Conservation (phyloP, 2,329 filamentous ascomycete species). For the Phaeosphaeria sp. region DNA sequence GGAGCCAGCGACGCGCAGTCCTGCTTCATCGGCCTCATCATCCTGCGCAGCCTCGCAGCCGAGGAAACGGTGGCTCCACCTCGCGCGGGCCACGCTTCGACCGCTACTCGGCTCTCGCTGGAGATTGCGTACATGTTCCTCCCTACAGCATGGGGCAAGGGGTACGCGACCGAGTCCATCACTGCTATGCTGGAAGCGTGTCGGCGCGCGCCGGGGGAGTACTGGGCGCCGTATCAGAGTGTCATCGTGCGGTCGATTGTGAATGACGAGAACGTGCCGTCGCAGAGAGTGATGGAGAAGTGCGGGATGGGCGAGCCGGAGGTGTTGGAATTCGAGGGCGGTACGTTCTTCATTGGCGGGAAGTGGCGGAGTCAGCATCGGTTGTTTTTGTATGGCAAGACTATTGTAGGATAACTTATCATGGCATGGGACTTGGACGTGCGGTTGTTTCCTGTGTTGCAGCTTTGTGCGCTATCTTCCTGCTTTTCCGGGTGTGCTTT, state of each 20-base stretch:
- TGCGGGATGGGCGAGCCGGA: conserved; percentile 2
- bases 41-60: conserved; percentile 11
- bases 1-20: not conserved
- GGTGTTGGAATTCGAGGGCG: conserved; percentile 19
- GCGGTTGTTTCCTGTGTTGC: not conserved
- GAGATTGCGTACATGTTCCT: conserved; percentile 47
- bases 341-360: conserved; percentile 26
- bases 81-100: conserved; percentile 8
- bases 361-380: conserved; percentile 20
- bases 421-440: not conserved
- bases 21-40: conserved; percentile 26
- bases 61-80: conserved; percentile 11
- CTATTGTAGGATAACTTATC: conserved; percentile 4
- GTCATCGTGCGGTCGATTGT: conserved; percentile 32
- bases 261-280: conserved; percentile 28
- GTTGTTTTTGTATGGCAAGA: conserved; percentile 26
- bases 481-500: no score
- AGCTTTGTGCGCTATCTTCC: no score
- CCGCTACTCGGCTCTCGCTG: conserved; percentile 26
- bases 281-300: conserved; percentile 33
- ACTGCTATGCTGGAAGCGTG: conserved; percentile 35
- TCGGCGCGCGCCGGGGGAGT: conserved; percentile 13
- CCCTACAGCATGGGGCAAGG: conserved; percentile 40
- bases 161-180: conserved; percentile 49
- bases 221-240: conserved; percentile 29